Evolutionary conservation across 331 rosid genomes (phyloP), one percentile per base, ranked within the genome.

Genomic region (Quercus tomentella): DNA sequence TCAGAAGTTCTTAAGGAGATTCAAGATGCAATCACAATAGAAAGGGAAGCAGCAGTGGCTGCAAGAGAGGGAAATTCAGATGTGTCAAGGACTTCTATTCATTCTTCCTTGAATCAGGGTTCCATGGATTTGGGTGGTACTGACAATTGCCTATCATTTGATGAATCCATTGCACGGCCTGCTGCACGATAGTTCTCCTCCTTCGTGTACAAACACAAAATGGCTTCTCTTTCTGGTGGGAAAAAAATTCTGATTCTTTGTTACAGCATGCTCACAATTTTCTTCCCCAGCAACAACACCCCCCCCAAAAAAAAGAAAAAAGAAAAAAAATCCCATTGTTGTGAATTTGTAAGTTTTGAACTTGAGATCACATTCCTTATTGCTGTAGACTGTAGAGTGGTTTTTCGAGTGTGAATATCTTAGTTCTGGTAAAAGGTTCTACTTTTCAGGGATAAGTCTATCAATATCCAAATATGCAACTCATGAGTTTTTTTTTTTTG

Each of bases 1-100:
- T 93, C 99, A 1, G 99, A 95, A 77, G 97, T 95, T 78, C 90
- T 95, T 14, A 95, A 95, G 88, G 99, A 95, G 92, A 91, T 95
- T 57, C 99, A 95, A 77, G 99, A 92, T 73, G 93, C 99, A 75
- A 86, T 95, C 62, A 56, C 88, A 20, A 90, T 95, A 76, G 98
- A 93, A 85, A 95, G 79, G 66, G 97, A 85, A 72, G 83, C 84
- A 7, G 83, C 82, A 7, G 80, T 72, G 70, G 76, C 87, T 37
- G 9, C 70, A 20, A 85, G 89, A 79, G 87, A 84, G 3, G 88
- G 88, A 45, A 70, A 83, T 78, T 89, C 91, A 1, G 91, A 89
- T 20, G 84, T 70, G 18, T 87, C 91, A 1, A 85, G 82, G 60
- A 79, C 85, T 63, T 85, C 91, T 11, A 43, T 68, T 55, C 93